Percentiles rank a stretch among this genome's conserved stretches.
Evolutionary conservation across 169 alveolate species (phyloP).

Genomic region (Besnoitia besnoiti): DNA sequence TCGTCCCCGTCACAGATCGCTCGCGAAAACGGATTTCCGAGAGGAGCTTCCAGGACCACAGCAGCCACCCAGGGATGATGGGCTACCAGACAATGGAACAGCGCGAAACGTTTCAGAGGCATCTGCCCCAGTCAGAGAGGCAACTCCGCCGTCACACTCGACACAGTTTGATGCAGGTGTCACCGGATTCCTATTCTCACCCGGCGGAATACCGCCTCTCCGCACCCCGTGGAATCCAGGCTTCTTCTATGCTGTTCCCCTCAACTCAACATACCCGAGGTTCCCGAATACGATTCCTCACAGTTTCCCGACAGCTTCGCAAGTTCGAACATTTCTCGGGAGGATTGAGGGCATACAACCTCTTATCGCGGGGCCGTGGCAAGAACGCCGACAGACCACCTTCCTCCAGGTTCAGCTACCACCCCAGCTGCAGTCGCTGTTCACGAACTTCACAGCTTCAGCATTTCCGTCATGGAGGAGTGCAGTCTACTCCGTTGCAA

Average conservation of each 20-base stretch:
- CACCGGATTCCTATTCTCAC: neutral
- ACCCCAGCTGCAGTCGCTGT: neutral
- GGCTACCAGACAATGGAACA: neutral
- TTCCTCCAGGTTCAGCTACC: neutral
- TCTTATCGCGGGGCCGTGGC: conserved; percentile 17
- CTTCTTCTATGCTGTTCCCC: conserved; percentile 10
- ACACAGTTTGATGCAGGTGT: neutral
- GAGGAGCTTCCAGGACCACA: too few relatives aligned
- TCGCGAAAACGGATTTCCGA: too few relatives aligned
- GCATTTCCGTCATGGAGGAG: conserved; percentile 1
- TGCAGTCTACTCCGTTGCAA: neutral
- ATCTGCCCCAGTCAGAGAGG: neutral
- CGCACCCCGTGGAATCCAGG: conserved; percentile 38
- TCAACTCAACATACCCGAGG: neutral
- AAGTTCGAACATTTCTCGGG: conserved; percentile 3
- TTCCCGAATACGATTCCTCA: conserved; percentile 25
- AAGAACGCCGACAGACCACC: neutral
- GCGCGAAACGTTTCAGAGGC: neutral
- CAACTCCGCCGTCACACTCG: neutral
- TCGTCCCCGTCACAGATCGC: neutral
- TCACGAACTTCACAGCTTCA: neutral
- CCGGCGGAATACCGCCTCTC: neutral
- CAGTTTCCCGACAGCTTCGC: neutral
- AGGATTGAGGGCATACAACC: neutral
- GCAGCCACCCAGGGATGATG: too few relatives aligned